Conservation (phyloP, 2,329 filamentous ascomycete species). For the Apiospora malaysiana region DNA sequence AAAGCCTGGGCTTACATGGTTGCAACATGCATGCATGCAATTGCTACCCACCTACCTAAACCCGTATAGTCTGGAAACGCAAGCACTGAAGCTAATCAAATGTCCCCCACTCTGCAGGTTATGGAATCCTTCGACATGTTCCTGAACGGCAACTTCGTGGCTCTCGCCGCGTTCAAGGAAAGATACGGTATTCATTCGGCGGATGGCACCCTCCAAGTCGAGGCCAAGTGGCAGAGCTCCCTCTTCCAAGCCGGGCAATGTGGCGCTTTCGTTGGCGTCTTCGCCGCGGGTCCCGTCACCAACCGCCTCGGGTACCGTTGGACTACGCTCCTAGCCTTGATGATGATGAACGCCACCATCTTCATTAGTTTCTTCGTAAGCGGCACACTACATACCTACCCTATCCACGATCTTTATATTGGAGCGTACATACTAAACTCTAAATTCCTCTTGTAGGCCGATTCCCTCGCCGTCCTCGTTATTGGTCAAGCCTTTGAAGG, state of each 20-base stretch:
- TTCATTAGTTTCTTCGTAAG: constrained; percentile 61
- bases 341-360: constrained; percentile 43
- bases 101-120: constrained; percentile 39
- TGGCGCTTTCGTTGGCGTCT: constrained; percentile 45
- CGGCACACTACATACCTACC: background rate
- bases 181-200: constrained; percentile 42
- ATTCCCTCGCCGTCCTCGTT: constrained; percentile 50
- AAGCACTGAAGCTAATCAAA: no score
- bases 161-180: constrained; percentile 44
- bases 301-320: constrained; percentile 45
- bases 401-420: constrained; percentile 26
- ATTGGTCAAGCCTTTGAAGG: constrained; percentile 63
- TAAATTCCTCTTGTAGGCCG: constrained; percentile 33
- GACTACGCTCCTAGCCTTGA: constrained; percentile 40
- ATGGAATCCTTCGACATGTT: constrained; percentile 59
- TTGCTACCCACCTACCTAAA: constrained; percentile 8
- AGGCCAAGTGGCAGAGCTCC: constrained; percentile 48
- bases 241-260: constrained; percentile 42
- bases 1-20: background rate
- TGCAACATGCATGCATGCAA: constrained; percentile 14
- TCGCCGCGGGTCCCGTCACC: constrained; percentile 45
- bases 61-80: background rate
- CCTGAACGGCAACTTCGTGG: constrained; percentile 53
- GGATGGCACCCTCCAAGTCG: constrained; percentile 33
- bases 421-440: constrained; percentile 21